Evolutionary conservation across 768 basidiomycete genomes (phyloP), one percentile per base, ranked within the genome.

Genomic region (Rhodotorula diobovata): DNA sequence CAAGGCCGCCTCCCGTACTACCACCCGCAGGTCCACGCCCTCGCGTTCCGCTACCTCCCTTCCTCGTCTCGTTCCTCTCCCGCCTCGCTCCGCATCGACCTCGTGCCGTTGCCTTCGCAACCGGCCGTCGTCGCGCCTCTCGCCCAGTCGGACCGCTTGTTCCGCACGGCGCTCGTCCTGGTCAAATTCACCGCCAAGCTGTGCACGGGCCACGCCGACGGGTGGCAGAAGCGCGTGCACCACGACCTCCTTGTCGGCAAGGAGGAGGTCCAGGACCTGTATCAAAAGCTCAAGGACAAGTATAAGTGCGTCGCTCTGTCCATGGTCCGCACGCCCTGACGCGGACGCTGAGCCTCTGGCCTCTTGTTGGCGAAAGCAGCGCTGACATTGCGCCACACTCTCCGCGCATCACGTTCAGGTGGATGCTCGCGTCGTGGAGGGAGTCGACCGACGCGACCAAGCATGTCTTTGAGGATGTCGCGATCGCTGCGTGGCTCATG

Each of bases 381-480:
- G 37, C 66, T 69, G 61, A 65, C 64, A 46, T 66, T 50, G 28
- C 15, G 28, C 25, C 57, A 6, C 55, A 48, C 4, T 28, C 55
- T 11, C 61, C 70, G 16, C 74, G 74, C 6, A 63, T 75, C 70
- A 75, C 74, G 23, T 75, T 75, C 61, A 71, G 70, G 41, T 67
- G 61, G 63, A 59, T 76, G 45, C 85, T 91, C 7, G 82, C 85
- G 75, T 84, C 84, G 11, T 94, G 92, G 92, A 84, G 84, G 57
- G 90, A 93, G 75, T 85, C 84, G 12, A 94, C 92, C 0, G 91
- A 94, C 79, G 91, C 92, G 1, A 77, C 88, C 54, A 94, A 94
- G 79, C 92, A 94, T 80, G 90, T 94, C 14, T 94, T 89, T 67
- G 92, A 94, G 90, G 95, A 98, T 79, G 91, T 97, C 46, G 91